These are phyloP conservation scores for Lantana camara DNA, from an alignment of 257 asterid species.

Conservation along the genomic window DNA sequence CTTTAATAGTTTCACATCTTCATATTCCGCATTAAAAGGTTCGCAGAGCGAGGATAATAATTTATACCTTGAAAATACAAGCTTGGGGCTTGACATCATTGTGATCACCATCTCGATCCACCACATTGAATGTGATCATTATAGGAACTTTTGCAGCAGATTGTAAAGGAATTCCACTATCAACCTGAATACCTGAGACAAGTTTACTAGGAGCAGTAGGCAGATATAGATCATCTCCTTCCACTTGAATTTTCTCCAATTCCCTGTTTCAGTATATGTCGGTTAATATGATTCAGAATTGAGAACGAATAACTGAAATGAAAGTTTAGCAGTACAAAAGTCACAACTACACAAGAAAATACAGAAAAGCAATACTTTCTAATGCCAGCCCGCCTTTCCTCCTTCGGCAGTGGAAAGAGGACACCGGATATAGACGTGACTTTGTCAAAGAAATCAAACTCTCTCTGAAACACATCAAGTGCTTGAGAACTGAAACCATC, in stretches of 20 bases:
- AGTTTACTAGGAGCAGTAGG: conserved; percentile 94
- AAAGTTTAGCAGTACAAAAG: conserved; percentile 24
- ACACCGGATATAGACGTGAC: conserved; percentile 98
- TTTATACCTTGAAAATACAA: conserved; percentile 95
- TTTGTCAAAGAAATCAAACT: conserved; percentile 97
- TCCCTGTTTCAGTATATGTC: conserved; percentile 54
- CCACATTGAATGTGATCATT: conserved; percentile 96
- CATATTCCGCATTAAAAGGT: neutral
- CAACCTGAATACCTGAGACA: conserved; percentile 85
- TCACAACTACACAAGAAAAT: conserved; percentile 24
- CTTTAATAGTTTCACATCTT: neutral
- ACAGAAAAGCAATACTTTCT: conserved; percentile 55
- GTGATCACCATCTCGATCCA: conserved; percentile 79
- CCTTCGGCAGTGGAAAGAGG: conserved; percentile 92
- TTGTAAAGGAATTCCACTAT: conserved; percentile 97
- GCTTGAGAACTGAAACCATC: conserved; percentile 83
- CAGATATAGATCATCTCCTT: conserved; percentile 92
- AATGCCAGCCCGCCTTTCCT: conserved; percentile 94
- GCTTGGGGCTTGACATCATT: conserved; percentile 92
- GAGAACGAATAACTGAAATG: conserved; percentile 15
- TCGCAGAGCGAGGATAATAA: neutral
- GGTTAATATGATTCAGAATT: conserved; percentile 11
- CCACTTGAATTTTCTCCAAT: conserved; percentile 84
- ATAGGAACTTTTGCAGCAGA: conserved; percentile 99
- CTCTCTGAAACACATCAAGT: conserved; percentile 73